A percentile compares a stretch with the other conserved stretches of the same genome.
Conservation (phyloP, 2,329 filamentous ascomycete genomes). For the Chlorencoelia australis region DNA sequence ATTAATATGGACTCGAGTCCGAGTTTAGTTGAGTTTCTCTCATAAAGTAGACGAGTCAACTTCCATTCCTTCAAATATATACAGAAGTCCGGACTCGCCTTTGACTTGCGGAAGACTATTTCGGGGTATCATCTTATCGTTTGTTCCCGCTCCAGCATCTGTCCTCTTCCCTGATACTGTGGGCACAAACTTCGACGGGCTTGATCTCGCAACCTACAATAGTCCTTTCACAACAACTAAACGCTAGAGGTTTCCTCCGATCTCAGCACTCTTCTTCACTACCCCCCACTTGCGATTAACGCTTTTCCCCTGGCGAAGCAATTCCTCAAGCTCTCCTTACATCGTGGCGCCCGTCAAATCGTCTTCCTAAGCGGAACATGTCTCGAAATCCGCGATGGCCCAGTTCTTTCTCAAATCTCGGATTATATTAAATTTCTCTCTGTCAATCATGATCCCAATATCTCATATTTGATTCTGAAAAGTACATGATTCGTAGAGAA, state of each 20-base stretch:
- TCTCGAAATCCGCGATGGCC: slow-evolving; percentile 28
- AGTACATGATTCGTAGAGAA: too few relatives aligned
- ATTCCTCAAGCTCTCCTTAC: slow-evolving; percentile 34
- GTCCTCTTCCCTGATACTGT: slow-evolving; percentile 9
- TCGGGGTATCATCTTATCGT: slow-evolving; percentile 27
- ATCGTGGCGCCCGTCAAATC: slow-evolving; percentile 32
- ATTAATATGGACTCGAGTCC: too few relatives aligned
- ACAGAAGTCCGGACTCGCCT: too few relatives aligned
- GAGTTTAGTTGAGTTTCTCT: too few relatives aligned
- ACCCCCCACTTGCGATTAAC: slow-evolving; percentile 28
- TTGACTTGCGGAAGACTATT: too few relatives aligned
- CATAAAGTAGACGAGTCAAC: too few relatives aligned
- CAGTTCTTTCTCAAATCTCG: slow-evolving; percentile 30
- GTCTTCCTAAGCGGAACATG: slow-evolving; percentile 34
- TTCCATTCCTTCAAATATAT: too few relatives aligned
- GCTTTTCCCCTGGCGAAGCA: slow-evolving; percentile 27
- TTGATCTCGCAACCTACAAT: slow-evolving; percentile 31
- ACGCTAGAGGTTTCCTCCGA: slow-evolving; percentile 1
- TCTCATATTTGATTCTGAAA: too few relatives aligned
- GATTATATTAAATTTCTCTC: slow-evolving; percentile 32
- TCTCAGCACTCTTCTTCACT: slow-evolving; percentile 34
- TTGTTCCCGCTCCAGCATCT: slow-evolving; percentile 30
- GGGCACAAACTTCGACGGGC: slow-evolving; percentile 36
- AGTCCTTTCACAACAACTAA: slow-evolving; percentile 23
- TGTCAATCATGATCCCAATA: too few relatives aligned